Evolutionary conservation across 2,329 filamentous ascomycete genomes (phyloP).

Genomic region (Fusarium napiforme): DNA sequence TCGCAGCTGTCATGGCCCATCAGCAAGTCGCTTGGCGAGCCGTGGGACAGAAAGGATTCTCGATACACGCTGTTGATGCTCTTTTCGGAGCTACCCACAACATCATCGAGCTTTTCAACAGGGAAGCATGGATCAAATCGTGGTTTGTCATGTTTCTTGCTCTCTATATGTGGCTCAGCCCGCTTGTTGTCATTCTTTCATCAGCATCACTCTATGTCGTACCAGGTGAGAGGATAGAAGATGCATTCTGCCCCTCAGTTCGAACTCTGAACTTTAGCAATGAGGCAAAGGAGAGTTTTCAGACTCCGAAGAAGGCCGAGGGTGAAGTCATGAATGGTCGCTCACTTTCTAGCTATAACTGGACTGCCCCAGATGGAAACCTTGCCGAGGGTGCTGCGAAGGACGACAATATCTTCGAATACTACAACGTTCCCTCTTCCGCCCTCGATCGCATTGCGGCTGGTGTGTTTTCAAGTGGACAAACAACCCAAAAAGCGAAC

Average conservation of each 20-base stretch:
- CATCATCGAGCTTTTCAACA: constrained; percentile 25
- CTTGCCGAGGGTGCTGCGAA: not conserved
- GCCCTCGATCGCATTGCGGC: constrained; percentile 19
- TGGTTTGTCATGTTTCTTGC: constrained; percentile 39
- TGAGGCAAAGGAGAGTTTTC: constrained; percentile 23
- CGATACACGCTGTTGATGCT: constrained; percentile 28
- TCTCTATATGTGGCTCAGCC: constrained; percentile 36
- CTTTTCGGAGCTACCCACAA: constrained; percentile 32
- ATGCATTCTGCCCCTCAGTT: constrained; percentile 22
- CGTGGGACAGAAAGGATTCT: constrained; percentile 11
- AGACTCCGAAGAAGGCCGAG: not conserved
- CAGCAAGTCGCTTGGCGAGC: constrained; percentile 29
- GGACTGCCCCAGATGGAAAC: constrained; percentile 5
- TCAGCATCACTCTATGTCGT: constrained; percentile 32
- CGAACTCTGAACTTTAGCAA: constrained; percentile 39
- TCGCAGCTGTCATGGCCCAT: constrained; percentile 24
- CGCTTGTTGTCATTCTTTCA: constrained; percentile 33
- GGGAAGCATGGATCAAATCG: constrained; percentile 36
- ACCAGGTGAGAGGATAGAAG: not conserved
- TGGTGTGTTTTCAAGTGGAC: constrained; percentile 27
- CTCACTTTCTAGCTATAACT: constrained; percentile 32
- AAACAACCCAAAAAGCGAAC: constrained; percentile 16
- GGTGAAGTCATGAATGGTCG: constrained; percentile 17
- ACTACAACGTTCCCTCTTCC: constrained; percentile 15
- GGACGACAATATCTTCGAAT: constrained; percentile 24